Base-by-base conservation (phyloP, 805 yeast species). In the Metschnikowia hibisci region DNA sequence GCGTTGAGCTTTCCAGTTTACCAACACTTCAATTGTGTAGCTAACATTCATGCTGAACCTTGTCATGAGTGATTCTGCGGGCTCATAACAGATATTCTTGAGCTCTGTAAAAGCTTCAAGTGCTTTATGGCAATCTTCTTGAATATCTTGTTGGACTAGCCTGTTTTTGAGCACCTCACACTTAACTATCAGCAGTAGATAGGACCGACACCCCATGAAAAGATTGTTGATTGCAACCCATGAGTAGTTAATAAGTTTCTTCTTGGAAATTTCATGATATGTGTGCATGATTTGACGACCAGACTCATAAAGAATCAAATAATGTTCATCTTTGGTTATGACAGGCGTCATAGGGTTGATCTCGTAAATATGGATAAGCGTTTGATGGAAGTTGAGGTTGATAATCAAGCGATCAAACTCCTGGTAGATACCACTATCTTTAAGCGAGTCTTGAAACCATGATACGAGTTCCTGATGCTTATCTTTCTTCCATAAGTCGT, bases 161-260 rank as follows among this genome's bases (percentile, higher is more conserved):
- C 20, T 10, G 28, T 25, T 12, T 30, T 16, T 25, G 15, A 38
- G 26, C 12, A 11, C 16, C 16, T 39, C 35, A 12, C 46, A 20
- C 12, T 28, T 40, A 23, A 25, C 13, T 11, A 53, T 46, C 45
- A 46, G 48, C 13, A 38, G 38, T 12, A 53, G 27, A 32, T 50
- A 48, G 13, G 38, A 39, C 4, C 43, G 34, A 3, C 42, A 45
- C 1, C 47, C 53, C 29, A 44, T 18, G 25, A 14, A 48, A 3
- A 53, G 35, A 29, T 46, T 48, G 39, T 52, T 52, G 23, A 46
- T 44, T 16, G 56, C 54, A 14, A 50, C 49, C 57, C 56, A 52
- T 5, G 50, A 44, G 27, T 41, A 53, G 32, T 50, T 50, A 33
- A 52, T 41, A 20, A 32, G 15, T 16, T 45, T 38, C 18, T 20